Evolutionary conservation across 495 filamentous ascomycete species (phyloP).

Genomic region (Talaromyces proteolyticus): DNA sequence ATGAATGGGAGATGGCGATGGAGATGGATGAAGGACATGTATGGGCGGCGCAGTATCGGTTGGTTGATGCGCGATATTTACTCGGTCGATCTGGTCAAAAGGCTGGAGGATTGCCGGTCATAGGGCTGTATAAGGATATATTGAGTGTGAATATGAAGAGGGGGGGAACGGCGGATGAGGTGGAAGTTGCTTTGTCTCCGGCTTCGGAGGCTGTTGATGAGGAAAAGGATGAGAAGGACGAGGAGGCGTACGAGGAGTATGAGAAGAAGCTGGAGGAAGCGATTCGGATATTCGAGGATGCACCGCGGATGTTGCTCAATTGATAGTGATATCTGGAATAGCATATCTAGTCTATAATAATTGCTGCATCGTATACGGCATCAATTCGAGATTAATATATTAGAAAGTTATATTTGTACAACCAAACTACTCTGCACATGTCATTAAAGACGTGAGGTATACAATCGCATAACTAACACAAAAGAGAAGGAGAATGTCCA

Average conservation of each 20-base stretch:
- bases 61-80: conserved; percentile 13
- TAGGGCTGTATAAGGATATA: conserved; percentile 23
- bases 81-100: conserved; percentile 13
- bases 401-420: not conserved
- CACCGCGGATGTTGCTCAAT: conserved; percentile 8
- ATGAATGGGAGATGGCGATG: conserved; percentile 19
- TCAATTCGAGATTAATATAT: too few relatives aligned
- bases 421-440: not conserved
- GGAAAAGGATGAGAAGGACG: conserved; percentile 1
- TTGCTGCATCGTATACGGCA: too few relatives aligned
- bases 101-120: conserved; percentile 6
- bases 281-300: conserved; percentile 17
- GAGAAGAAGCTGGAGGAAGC: conserved; percentile 17
- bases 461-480: not conserved
- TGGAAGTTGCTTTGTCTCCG: conserved; percentile 11
- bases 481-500: not conserved
- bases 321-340: not conserved
- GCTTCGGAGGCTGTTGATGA: not conserved
- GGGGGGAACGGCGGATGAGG: not conserved
- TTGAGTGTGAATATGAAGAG: conserved; percentile 13
- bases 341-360: not conserved
- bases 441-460: not conserved
- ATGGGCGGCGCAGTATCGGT: conserved; percentile 21
- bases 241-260: conserved; percentile 13
- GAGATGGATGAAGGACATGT: conserved; percentile 21